Evolutionary conservation across 805 yeast species (phyloP), one percentile per base, ranked within the genome.

Genomic region (Candida ascalaphidarum): DNA sequence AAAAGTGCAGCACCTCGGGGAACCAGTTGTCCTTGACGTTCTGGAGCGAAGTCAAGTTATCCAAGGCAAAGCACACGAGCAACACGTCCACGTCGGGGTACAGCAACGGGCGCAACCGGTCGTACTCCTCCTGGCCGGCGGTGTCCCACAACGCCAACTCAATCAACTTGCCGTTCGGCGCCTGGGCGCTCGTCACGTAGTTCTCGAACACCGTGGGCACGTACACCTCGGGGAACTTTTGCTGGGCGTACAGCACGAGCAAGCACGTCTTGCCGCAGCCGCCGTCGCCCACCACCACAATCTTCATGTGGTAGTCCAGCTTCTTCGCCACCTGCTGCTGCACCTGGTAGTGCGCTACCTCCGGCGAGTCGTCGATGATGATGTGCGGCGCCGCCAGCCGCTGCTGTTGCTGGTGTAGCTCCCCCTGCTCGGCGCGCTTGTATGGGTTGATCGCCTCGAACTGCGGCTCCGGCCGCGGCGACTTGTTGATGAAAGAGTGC

Each of bases 181-280:
- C 80, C 51, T 77, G 51, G 3, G 79, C 71, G 22, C 65, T 66
- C 7, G 81, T 71, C 9, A 75, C 74, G 48, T 81, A 81, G 51
- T 81, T 82, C 39, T 82, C 94, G 55, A 84, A 82, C 17, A 84
- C 77, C 0, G 92, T 82, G 1, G 95, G 95, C 5, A 81, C 81
- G 46, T 85, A 81, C 7, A 67, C 64, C 24, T 68, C 71, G 2
- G 94, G 92, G 47, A 81, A 81, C 40, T 64, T 59, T 14, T 81
- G 79, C 43, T 77, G 74, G 4, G 83, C 69, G 48, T 78, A 85
- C 12, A 82, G 55, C n/a, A 61, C 65, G 33, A 82, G 46, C 41
- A 84, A 52, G 43, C 88, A 80, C 1, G 95, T 85, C 50, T 84
- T 84, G n/a, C 95, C 95, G 48, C 92, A 79, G 11, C 84, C 88